phyloP scores from a whole-genome alignment of 495 filamentous ascomycete species.

The Terfezia boudieri region DNA sequence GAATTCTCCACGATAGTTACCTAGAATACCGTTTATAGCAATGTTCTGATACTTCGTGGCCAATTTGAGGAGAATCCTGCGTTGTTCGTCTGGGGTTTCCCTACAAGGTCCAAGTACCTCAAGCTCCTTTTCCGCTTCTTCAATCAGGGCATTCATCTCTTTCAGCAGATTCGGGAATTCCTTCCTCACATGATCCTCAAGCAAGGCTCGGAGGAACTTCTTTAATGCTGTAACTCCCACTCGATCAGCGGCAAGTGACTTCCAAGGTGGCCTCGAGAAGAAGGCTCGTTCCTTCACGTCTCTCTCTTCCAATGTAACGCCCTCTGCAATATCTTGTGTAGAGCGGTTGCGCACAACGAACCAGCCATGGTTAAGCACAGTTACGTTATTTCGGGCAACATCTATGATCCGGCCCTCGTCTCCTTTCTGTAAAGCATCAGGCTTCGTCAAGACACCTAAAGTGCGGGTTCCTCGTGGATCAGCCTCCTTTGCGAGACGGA shows the following conservation, averaged over 20 bases:
- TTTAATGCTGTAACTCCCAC: constrained; percentile 16
- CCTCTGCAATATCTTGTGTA: constrained; percentile 22
- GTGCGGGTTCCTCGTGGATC: constrained; percentile 22
- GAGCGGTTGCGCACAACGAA: constrained; percentile 30
- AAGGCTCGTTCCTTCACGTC: constrained; percentile 20
- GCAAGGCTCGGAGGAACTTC: constrained; percentile 7
- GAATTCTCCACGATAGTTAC: constrained; percentile 13
- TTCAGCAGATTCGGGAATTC: constrained; percentile 10
- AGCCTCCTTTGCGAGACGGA: constrained; percentile 17
- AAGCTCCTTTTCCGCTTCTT: constrained; percentile 9
- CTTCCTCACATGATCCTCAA: constrained; percentile 9
- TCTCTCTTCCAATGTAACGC: constrained; percentile 16
- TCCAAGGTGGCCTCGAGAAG: constrained; percentile 24
- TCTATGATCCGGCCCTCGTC: constrained; percentile 18
- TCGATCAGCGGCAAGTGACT: constrained; percentile 16
- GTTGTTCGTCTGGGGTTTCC: constrained; percentile 19
- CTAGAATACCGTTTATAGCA: constrained; percentile 14
- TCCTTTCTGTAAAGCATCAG: constrained; percentile 24
- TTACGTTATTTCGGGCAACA: constrained; percentile 18
- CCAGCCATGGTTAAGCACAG: constrained; percentile 27
- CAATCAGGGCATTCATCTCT: constrained; percentile 12
- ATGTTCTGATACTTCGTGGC: neutral
- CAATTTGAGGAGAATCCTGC: constrained; percentile 13
- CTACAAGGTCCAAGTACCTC: constrained; percentile 18
- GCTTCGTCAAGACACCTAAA: constrained; percentile 27